A percentile compares a stretch with the other conserved stretches of the same genome.
phyloP scores from a whole-genome alignment of 2,329 filamentous ascomycete genomes.

The Scleromitrula shiraiana region DNA sequence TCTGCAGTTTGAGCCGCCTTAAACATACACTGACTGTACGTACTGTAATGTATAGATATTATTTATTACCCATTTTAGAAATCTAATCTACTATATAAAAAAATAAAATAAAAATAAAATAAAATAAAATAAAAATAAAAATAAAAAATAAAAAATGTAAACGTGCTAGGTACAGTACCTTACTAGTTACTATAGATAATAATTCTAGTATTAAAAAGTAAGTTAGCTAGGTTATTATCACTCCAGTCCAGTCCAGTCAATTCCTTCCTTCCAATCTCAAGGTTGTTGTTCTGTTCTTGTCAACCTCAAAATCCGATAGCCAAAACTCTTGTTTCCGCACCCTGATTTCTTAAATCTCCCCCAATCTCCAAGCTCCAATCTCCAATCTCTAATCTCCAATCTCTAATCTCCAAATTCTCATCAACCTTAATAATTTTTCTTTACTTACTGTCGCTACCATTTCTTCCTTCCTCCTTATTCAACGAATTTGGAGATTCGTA shows the following conservation, averaged over 20 bases:
- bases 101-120: not conserved
- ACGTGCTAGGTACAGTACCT: not conserved
- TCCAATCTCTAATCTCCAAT: slow-evolving; percentile 1
- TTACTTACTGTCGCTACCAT: not conserved
- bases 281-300: too few relatives aligned
- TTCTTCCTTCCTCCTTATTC: slow-evolving; percentile 1
- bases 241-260: too few relatives aligned
- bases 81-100: not conserved
- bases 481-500: slow-evolving; percentile 7
- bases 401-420: not conserved
- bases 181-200: too few relatives aligned
- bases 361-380: slow-evolving; percentile 4
- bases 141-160: not conserved
- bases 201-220: too few relatives aligned
- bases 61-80: not conserved
- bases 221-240: too few relatives aligned
- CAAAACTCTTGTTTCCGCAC: not conserved
- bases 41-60: not conserved
- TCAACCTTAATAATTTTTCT: not conserved
- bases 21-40: too few relatives aligned
- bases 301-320: not conserved
- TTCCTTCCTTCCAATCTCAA: too few relatives aligned
- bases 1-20: too few relatives aligned
- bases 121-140: not conserved
- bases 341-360: not conserved